Base-by-base conservation (phyloP, 2,329 filamentous ascomycete genomes). In the Pseudogymnoascus sp. region DNA sequence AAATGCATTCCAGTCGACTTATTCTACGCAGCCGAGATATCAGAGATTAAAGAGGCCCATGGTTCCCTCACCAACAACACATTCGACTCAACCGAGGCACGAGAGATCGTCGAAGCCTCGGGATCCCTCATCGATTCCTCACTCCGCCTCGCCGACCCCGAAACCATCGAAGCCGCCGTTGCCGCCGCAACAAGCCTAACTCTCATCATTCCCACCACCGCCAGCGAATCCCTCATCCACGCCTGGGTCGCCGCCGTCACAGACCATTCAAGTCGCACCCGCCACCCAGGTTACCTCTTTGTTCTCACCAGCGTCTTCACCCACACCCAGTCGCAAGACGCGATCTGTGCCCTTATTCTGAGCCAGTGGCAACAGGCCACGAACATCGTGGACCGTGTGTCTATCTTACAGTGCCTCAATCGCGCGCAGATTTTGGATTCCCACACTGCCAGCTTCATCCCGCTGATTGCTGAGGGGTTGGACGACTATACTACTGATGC, bases 401-500 rank as follows among this genome's bases (percentile, higher is more conserved):
- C 82, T 1, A 80, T 88, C 25, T 74, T 87, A 11, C 79, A 82
- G 64, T 82, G 81, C 60, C 73, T 88, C 28, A 74, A 78, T 1
- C 76, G 75, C 35, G 81, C 79, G 63, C 74, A 75, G 5, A 71
- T 82, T 4, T 53, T 70, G 6, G 35, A 64, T 0, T 64, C 60
- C 1, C 61, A 67, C 38, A 40, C 65, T 7, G 11, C 40, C 5
- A 23, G 59, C 1, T 69, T 72, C 37, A 47, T 65, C 6, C 18
- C 63, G 16, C 65, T 73, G 11, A 73, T 88, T 7, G 71, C 74
- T 0, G 81, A 82, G 42, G 85, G 87, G 0, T 76, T 99, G 28
- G 88, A 93, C 67, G 92, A 99, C 72, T 97, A 97, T 71, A 96
- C 91, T 0, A 92, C 91, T 3, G 93, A 91, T 67, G 87, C 92